These are phyloP conservation scores for Coniochaeta ligniaria DNA, from an alignment of 2,329 filamentous ascomycete genomes.

Conservation along the genomic window DNA sequence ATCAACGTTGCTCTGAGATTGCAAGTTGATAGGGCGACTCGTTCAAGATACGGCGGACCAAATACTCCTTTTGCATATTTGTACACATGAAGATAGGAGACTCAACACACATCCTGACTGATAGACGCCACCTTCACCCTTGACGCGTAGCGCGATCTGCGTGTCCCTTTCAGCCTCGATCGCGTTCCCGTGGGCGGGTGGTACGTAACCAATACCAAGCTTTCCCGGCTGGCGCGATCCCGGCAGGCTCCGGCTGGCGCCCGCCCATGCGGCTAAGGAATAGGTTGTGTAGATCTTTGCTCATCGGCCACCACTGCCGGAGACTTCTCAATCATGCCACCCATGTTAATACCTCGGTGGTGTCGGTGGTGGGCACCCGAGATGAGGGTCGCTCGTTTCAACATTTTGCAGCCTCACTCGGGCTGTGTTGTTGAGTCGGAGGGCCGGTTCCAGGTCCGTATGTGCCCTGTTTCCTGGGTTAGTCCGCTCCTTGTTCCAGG, in stretches of 20 bases:
- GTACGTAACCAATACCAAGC: not conserved
- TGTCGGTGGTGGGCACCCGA: not conserved
- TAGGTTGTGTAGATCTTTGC: not conserved
- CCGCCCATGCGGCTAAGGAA: not conserved
- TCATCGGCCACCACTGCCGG: not conserved
- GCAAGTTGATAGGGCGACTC: too few species aligned
- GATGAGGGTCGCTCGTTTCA: not conserved
- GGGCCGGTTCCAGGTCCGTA: conserved; percentile 34
- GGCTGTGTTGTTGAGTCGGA: conserved; percentile 25
- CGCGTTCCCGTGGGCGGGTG: not conserved
- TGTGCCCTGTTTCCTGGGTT: conserved; percentile 22
- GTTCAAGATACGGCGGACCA: too few species aligned
- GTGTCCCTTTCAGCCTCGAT: not conserved
- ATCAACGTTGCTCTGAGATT: not conserved
- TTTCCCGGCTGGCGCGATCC: not conserved
- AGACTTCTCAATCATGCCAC: not conserved
- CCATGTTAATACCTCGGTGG: not conserved
- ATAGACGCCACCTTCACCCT: not conserved
- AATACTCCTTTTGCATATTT: not conserved
- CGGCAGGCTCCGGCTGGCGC: not conserved
- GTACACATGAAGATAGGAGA: not conserved
- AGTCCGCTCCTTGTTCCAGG: not conserved
- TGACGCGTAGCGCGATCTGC: not conserved
- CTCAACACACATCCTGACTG: not conserved
- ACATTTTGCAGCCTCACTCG: conserved; percentile 4